phyloP scores from a whole-genome alignment of 1,284 basidiomycete species.

The Trametes hirsuta region DNA sequence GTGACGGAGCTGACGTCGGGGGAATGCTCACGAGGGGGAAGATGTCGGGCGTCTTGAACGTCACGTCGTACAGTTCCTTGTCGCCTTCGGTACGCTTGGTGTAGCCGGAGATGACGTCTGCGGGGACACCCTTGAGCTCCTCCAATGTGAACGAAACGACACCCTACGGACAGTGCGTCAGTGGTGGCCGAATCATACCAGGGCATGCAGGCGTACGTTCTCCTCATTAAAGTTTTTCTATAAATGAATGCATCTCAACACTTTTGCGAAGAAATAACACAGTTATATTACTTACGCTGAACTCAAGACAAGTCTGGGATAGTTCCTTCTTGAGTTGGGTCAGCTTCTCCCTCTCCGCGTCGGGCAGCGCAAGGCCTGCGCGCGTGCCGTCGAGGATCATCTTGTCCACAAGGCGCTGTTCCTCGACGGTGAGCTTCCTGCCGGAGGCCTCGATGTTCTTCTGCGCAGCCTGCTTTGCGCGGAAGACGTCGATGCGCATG shows the following conservation, averaged over 20 bases:
- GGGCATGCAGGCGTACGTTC: conserved; percentile 47
- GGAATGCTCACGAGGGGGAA: conserved; percentile 65
- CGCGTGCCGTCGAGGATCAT: conserved; percentile 78
- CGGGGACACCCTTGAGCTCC: conserved; percentile 79
- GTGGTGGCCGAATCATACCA: neutral
- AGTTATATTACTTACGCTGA: conserved; percentile 52
- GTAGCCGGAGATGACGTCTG: conserved; percentile 80
- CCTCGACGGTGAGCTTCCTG: conserved; percentile 62
- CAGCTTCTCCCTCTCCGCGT: conserved; percentile 60
- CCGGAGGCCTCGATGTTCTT: conserved; percentile 66
- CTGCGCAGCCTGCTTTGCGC: conserved; percentile 70
- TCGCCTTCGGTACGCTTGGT: conserved; percentile 62
- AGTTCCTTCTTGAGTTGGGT: conserved; percentile 70
- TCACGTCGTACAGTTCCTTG: conserved; percentile 68
- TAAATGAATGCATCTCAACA: neutral
- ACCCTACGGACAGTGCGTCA: conserved; percentile 45
- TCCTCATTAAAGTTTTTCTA: conserved; percentile 90
- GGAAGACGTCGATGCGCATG: conserved; percentile 80
- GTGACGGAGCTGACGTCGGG: neutral
- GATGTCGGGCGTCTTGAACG: conserved; percentile 78
- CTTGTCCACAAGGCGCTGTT: conserved; percentile 75
- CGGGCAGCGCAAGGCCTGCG: conserved; percentile 71
- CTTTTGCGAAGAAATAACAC: neutral
- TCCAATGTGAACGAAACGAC: conserved; percentile 67
- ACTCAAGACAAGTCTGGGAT: conserved; percentile 72